Evolutionary conservation across 2,329 filamentous ascomycete genomes (phyloP), one percentile per base, ranked within the genome.

Genomic region (Fusarium cicatricum): DNA sequence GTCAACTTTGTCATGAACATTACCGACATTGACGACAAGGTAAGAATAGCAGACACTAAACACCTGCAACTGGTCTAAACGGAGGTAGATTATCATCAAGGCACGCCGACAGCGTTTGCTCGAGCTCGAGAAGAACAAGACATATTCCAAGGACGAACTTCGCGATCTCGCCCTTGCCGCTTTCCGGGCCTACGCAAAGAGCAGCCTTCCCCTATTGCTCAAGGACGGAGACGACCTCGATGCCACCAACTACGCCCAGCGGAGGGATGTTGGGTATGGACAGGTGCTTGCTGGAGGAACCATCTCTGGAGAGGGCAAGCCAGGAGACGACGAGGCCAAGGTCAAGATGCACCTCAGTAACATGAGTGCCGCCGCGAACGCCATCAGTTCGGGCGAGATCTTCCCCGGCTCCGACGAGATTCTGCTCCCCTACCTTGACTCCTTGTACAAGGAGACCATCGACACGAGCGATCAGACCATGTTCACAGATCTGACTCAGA

Each of bases 1-100:
- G 85, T 97, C 64, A 86, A 88, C 56, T 96, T 96, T 77, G 90
- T 96, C 63, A 95, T 96, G 89, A 96, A 96, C 77, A 92, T 95
- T 60, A 96, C 92, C 23, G 92, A 94, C 68, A 84, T 94, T 33
- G 90, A 92, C 66, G 87, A 90, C 75, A 90, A 90, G 82, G 85
- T 86, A 68, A 60, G 55, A 70, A 34, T 31, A 21, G 29, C 17
- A 19, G 28, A 5, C 11, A 29, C 32, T 31, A 5, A 32, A 46
- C 28, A 43, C n/a, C 29, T 55, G 31, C 46, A 41, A 48, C 57
- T 50, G 48, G 36, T 58, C 53, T 65, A 62, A 65, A 61, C 49
- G 14, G 47, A 42, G 50, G 38, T 61, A 84, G 82, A 85, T 85
- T 56, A 85, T 85, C 63, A 79, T 85, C 72, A 81, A 81, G 65